phyloP scores from a whole-genome alignment of 805 yeast species.

The Candida coquimbonensis region DNA sequence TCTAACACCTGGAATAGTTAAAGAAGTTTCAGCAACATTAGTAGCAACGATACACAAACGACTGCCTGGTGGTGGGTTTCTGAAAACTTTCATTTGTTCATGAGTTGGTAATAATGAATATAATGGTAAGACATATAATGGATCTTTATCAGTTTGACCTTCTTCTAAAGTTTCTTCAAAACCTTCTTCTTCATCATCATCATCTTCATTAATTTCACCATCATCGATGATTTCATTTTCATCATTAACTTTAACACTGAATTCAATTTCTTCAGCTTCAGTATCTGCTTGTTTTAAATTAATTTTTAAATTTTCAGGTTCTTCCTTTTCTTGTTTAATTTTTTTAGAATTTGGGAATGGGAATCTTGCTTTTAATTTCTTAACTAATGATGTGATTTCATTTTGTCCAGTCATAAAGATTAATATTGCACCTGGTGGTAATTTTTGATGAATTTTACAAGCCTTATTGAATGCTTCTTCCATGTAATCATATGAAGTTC shows the following conservation, averaged over 20 bases:
- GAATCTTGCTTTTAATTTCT: slow-evolving; percentile 58
- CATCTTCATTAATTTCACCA: slow-evolving; percentile 30
- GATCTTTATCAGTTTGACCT: slow-evolving; percentile 66
- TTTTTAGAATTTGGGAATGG: slow-evolving; percentile 38
- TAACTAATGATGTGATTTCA: slow-evolving; percentile 76
- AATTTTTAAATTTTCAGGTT: slow-evolving; percentile 39
- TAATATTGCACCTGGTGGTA: slow-evolving; percentile 93
- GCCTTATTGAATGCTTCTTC: slow-evolving; percentile 84
- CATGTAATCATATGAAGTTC: slow-evolving; percentile 69
- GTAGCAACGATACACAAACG: slow-evolving; percentile 93
- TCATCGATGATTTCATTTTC: slow-evolving; percentile 28
- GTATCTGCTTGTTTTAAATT: slow-evolving; percentile 55
- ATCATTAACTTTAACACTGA: slow-evolving; percentile 41
- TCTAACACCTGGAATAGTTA: slow-evolving; percentile 91
- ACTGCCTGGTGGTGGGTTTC: slow-evolving; percentile 76
- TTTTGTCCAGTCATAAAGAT: slow-evolving; percentile 92
- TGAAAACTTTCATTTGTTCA: slow-evolving; percentile 91
- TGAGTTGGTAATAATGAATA: slow-evolving; percentile 90
- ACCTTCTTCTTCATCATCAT: slow-evolving; percentile 44
- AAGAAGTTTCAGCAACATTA: slow-evolving; percentile 94
- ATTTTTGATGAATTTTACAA: slow-evolving; percentile 72
- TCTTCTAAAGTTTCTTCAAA: slow-evolving; percentile 65
- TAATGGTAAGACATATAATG: slow-evolving; percentile 83
- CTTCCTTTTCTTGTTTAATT: slow-evolving; percentile 23
- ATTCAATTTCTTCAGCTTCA: slow-evolving; percentile 87